Conservation (phyloP, 179 eudicot genomes). For the Corrigiola litoralis region DNA sequence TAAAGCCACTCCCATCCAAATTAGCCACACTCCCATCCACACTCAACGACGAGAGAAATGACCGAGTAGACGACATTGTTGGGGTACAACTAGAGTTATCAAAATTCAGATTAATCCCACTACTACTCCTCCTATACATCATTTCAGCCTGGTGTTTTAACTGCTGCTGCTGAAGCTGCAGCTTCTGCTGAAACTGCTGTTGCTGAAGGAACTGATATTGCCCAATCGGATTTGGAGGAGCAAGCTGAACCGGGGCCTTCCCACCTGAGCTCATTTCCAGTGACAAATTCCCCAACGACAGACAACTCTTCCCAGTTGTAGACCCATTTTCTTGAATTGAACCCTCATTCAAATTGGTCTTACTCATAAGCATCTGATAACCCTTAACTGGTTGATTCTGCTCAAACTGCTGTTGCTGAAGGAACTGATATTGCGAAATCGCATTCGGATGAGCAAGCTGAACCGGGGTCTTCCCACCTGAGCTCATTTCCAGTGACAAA, state of each 20-base stretch:
- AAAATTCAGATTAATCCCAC: slow-evolving; percentile 71
- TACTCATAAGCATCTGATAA: slow-evolving; percentile 28
- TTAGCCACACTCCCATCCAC: slow-evolving; percentile 86
- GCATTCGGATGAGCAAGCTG: slow-evolving; percentile 29
- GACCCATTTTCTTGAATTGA: slow-evolving; percentile 34
- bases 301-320: slow-evolving; percentile 37
- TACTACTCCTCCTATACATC: slow-evolving; percentile 50
- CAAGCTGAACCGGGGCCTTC: slow-evolving; percentile 31
- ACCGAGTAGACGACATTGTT: slow-evolving; percentile 78
- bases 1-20: slow-evolving; percentile 60
- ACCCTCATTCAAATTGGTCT: slow-evolving; percentile 26
- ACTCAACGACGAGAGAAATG: slow-evolving; percentile 86
- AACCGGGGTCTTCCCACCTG: slow-evolving; percentile 31
- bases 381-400: slow-evolving; percentile 27
- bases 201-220: slow-evolving; percentile 31
- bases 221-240: slow-evolving; percentile 26
- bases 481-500: slow-evolving; percentile 33
- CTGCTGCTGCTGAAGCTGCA: slow-evolving; percentile 28
- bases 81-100: slow-evolving; percentile 69
- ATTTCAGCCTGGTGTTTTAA: slow-evolving; percentile 44
- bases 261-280: slow-evolving; percentile 32
- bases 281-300: slow-evolving; percentile 37
- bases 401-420: slow-evolving; percentile 34
- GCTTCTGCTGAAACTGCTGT: slow-evolving; percentile 27
- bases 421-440: slow-evolving; percentile 27